Evolutionary conservation across 164 flowering plant species (phyloP), one percentile per base, ranked within the genome.

Genomic region (Aristolochia fimbriata): DNA sequence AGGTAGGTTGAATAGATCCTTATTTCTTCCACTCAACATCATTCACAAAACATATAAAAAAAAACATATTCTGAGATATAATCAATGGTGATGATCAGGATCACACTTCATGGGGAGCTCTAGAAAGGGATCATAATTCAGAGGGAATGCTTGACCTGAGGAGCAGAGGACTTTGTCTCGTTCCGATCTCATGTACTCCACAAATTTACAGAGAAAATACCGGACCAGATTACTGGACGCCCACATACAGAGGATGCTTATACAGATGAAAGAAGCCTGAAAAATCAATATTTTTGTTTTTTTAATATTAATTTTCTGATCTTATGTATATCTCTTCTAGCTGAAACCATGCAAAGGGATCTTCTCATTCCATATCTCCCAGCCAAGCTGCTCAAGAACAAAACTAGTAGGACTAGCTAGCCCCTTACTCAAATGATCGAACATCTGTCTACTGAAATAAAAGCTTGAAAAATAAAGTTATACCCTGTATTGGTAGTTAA

Each of bases 191-290:
- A 16, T 79, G 78, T 56, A 77, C 81, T 0, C 83, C 92, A 37
- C 82, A 76, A 61, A 68, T 73, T 50, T 81, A 70, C 46, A 71
- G 74, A 11, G 92, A 86, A 52, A 83, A 78, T 66, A 64, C 72
- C 0, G 92, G 84, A 61, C 65, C 85, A 9, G 92, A 86, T 59
- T 83, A 83, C 63, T 83, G 81, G 85, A 80, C 86, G 11, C 87
- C 88, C 2, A 55, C 84, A 0, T 83, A 81, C 49, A 73, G 85
- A 71, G 84, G 92, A 31, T 78, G 78, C 62, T 75, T 83, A 73
- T 86, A 85, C 51, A 70, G 88, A 63, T 86, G 70, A 77, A 55
- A 16, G 57, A 30, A 37, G 17, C 16, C 13, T 2, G 47, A 47
- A 15, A 58, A 45, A n/a, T 45, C 25, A 21, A 20, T 21, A 24